phyloP scores from a whole-genome alignment of 2,329 filamentous ascomycete genomes.

The Fusarium nanum region DNA sequence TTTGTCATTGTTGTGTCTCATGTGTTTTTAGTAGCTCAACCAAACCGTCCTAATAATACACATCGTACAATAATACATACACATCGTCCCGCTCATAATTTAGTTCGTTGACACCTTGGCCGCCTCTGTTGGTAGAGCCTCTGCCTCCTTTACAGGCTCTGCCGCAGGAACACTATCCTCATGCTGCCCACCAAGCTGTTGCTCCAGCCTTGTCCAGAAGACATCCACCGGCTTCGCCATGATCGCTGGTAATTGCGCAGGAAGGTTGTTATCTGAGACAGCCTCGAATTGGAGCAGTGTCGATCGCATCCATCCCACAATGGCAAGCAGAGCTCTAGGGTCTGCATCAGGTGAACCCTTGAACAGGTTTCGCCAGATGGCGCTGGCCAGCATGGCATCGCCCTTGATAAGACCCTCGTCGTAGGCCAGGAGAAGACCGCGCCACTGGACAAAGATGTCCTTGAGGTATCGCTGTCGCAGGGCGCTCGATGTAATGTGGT shows the following conservation, averaged over 20 bases:
- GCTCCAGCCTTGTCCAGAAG: constrained; percentile 59
- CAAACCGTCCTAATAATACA: constrained; percentile 7
- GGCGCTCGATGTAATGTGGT: constrained; percentile 72
- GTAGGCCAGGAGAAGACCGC: constrained; percentile 84
- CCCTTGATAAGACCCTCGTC: constrained; percentile 83
- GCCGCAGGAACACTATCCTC: constrained; percentile 28
- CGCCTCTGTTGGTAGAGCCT: constrained; percentile 15
- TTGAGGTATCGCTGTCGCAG: constrained; percentile 78
- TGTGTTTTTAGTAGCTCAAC: background rate
- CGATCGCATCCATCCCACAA: constrained; percentile 68
- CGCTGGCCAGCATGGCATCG: constrained; percentile 81
- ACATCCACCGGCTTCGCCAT: constrained; percentile 53
- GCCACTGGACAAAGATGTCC: constrained; percentile 93
- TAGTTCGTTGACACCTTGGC: constrained; percentile 42
- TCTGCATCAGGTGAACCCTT: constrained; percentile 72
- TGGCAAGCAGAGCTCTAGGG: constrained; percentile 61
- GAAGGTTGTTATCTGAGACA: constrained; percentile 58
- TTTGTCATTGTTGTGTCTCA: background rate
- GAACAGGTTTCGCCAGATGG: constrained; percentile 94
- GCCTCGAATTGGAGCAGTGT: constrained; percentile 61
- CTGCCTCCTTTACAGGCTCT: constrained; percentile 37
- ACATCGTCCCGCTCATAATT: constrained; percentile 8
- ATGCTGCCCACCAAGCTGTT: constrained; percentile 53
- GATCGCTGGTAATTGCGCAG: constrained; percentile 49
- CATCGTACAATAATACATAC: constrained; percentile 40